phyloP scores from a whole-genome alignment of 23 red algal species.

The Cyanidium caldarium region DNA sequence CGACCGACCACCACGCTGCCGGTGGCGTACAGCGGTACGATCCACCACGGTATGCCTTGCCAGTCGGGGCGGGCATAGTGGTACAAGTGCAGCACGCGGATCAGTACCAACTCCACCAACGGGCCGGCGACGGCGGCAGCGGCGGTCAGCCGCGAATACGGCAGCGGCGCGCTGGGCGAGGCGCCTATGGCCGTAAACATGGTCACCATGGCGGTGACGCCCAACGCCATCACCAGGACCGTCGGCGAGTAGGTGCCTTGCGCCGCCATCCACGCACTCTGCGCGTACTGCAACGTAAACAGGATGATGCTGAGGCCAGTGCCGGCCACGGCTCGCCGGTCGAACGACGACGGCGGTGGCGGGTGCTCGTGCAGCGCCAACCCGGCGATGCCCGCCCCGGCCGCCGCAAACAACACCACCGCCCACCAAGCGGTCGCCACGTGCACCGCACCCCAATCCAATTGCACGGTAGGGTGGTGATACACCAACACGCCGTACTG shows the following conservation, averaged over 20 bases:
- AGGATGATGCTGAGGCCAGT: background rate
- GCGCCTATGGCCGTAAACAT: no score
- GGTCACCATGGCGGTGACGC: no score
- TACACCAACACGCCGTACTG: background rate
- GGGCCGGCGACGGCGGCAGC: background rate
- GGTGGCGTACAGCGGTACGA: background rate
- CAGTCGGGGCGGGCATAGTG: background rate
- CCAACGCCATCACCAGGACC: no score
- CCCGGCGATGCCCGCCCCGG: background rate
- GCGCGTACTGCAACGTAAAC: slow-evolving; percentile 3
- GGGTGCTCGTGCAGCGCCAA: background rate
- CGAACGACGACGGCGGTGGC: background rate
- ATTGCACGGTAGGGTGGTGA: no score
- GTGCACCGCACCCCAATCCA: background rate
- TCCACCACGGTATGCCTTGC: background rate
- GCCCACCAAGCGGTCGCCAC: background rate
- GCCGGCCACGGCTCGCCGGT: background rate
- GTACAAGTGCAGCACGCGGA: background rate
- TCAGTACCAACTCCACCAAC: background rate
- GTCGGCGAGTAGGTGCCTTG: no score
- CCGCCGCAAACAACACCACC: background rate
- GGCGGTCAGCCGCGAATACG: no score
- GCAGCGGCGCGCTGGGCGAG: no score
- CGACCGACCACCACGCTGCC: background rate
- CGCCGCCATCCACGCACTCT: background rate